phyloP scores from a whole-genome alignment of 495 filamentous ascomycete species.

The Collariella sp. region DNA sequence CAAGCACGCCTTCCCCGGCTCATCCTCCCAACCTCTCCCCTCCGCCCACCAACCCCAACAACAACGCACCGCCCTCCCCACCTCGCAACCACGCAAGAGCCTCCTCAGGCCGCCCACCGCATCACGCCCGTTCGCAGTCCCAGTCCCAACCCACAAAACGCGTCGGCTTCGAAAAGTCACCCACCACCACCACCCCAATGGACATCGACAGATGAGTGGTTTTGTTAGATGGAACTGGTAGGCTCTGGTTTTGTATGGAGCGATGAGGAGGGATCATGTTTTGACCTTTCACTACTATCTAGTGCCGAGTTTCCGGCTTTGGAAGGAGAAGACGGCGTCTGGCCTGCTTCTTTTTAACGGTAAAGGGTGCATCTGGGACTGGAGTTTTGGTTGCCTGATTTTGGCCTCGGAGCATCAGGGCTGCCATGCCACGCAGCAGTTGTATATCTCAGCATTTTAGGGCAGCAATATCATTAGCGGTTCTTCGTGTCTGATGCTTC shows the following conservation, averaged over 20 bases:
- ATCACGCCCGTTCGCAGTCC: constrained; percentile 27
- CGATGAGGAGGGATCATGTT: background rate
- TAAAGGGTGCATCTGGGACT: background rate
- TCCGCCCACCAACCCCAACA: constrained; percentile 6
- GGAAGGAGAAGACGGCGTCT: background rate
- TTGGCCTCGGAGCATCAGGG: background rate
- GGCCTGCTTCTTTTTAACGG: too few relatives aligned
- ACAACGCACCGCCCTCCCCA: constrained; percentile 35
- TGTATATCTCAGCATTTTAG: background rate
- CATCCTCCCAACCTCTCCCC: constrained; percentile 27
- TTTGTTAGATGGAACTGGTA: too few relatives aligned
- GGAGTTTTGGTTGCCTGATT: background rate
- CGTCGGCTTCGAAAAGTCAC: constrained; percentile 41
- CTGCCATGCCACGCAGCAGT: background rate
- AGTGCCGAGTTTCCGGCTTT: background rate
- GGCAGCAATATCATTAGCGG: background rate
- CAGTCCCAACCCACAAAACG: constrained; percentile 32
- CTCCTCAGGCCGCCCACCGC: constrained; percentile 35
- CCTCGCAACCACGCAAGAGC: constrained; percentile 36
- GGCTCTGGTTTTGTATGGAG: too few relatives aligned
- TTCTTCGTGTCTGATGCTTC: background rate
- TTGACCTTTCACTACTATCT: background rate
- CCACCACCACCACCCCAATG: constrained; percentile 24
- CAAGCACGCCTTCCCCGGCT: constrained; percentile 39
- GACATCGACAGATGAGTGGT: too few relatives aligned